Conservation (phyloP, 345 rosid genomes). For the Litchi chinensis region DNA sequence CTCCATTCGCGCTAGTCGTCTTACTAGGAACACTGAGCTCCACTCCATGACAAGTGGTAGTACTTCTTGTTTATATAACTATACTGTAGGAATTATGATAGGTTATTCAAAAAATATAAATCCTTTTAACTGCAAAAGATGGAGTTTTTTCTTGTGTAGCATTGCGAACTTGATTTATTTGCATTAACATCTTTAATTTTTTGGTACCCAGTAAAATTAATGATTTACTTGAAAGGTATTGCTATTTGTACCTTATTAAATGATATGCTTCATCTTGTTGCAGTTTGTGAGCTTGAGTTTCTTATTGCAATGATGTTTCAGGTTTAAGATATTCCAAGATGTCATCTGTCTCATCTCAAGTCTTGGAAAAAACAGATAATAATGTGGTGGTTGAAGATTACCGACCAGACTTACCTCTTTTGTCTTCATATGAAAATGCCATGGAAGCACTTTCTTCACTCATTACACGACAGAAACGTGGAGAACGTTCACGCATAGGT, state of each 20-base stretch:
- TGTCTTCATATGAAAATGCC: constrained; percentile 67
- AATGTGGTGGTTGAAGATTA: constrained; percentile 38
- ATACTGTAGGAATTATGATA: not conserved
- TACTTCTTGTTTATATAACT: not conserved
- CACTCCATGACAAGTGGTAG: constrained; percentile 16
- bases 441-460: constrained; percentile 89
- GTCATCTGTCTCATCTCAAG: constrained; percentile 28
- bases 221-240: not conserved
- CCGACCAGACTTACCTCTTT: constrained; percentile 38
- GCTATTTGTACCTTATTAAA: not conserved
- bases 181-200: not conserved
- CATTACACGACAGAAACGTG: constrained; percentile 67
- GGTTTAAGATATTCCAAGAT: constrained; percentile 43
- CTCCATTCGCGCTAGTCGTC: not conserved
- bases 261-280: not conserved
- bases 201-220: not conserved
- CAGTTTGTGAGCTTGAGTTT: constrained; percentile 6
- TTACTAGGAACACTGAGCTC: constrained; percentile 18
- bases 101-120: not conserved
- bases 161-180: not conserved
- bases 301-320: constrained; percentile 33
- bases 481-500: constrained; percentile 40
- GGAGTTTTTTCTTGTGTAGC: not conserved
- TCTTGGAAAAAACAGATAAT: constrained; percentile 34
- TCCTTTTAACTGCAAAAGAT: not conserved